These are phyloP conservation scores for Coniochaeta sp. DNA, from an alignment of 2,329 filamentous ascomycete genomes.

Conservation along the genomic window DNA sequence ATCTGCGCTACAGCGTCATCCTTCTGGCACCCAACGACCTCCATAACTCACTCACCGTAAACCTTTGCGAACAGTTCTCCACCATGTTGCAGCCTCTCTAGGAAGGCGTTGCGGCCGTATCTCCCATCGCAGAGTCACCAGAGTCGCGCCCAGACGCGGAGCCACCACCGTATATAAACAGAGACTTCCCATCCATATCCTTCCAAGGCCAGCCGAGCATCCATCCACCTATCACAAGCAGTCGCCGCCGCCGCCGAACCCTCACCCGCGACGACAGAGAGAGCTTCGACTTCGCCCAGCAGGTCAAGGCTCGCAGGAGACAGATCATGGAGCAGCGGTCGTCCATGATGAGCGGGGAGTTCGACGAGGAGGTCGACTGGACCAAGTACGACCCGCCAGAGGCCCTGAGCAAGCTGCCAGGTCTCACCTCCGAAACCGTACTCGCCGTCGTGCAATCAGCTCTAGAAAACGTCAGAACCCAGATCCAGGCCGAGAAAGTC, in stretches of 20 bases:
- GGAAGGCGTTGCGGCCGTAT: background rate
- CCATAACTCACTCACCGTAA: background rate
- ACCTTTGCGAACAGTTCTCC: background rate
- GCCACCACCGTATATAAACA: background rate
- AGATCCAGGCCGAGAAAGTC: constrained; percentile 24
- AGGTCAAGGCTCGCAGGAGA: background rate
- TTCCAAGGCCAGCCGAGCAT: background rate
- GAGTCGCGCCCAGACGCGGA: background rate
- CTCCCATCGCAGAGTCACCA: background rate
- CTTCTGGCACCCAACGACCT: background rate
- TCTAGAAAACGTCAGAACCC: constrained; percentile 34
- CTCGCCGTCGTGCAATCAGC: constrained; percentile 34
- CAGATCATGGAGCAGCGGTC: constrained; percentile 1
- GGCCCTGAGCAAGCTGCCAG: constrained; percentile 29
- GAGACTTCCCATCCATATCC: background rate
- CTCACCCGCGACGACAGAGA: background rate
- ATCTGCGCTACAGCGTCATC: too few relatives aligned
- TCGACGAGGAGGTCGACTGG: constrained; percentile 32
- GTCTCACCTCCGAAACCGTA: constrained; percentile 32
- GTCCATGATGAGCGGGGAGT: constrained; percentile 4
- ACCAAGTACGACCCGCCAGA: constrained; percentile 37
- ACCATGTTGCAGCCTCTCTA: background rate
- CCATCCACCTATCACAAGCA: background rate
- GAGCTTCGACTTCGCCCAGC: background rate
- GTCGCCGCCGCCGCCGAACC: background rate